phyloP scores from a whole-genome alignment of 257 asterid genomes.

The Lavandula angustifolia region DNA sequence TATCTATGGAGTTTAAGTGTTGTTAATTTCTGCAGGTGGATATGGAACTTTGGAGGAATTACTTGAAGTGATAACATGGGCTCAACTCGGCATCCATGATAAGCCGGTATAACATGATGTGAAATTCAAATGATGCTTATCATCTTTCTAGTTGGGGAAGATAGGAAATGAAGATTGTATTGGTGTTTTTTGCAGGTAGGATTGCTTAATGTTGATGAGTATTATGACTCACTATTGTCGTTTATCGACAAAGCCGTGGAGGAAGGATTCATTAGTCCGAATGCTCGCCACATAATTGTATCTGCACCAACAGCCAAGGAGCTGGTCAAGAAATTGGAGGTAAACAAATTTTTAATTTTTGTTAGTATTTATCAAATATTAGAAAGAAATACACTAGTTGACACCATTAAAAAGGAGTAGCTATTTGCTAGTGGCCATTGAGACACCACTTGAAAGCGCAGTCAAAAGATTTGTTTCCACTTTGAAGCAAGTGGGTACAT shows the following conservation, averaged over 20 bases:
- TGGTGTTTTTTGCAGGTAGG: conserved; percentile 48
- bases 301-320: conserved; percentile 53
- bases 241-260: conserved; percentile 62
- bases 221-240: conserved; percentile 44
- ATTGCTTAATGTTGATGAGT: conserved; percentile 58
- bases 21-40: conserved; percentile 39
- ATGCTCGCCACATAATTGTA: conserved; percentile 56
- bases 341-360: neutral
- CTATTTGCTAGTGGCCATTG: conserved; percentile 27
- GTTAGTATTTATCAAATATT: no score
- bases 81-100: conserved; percentile 64
- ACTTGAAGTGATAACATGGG: conserved; percentile 63
- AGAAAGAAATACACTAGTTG: no score
- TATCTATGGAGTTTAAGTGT: neutral
- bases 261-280: conserved; percentile 57
- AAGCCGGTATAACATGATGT: conserved; percentile 44
- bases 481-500: neutral
- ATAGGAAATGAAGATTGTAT: neutral
- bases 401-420: neutral
- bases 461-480: neutral
- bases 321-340: conserved; percentile 58
- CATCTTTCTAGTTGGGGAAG: neutral
- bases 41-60: conserved; percentile 62
- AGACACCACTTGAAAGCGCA: conserved; percentile 21
- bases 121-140: neutral